phyloP scores from a whole-genome alignment of 2,329 filamentous ascomycete species.

The Plenodomus lindquistii region DNA sequence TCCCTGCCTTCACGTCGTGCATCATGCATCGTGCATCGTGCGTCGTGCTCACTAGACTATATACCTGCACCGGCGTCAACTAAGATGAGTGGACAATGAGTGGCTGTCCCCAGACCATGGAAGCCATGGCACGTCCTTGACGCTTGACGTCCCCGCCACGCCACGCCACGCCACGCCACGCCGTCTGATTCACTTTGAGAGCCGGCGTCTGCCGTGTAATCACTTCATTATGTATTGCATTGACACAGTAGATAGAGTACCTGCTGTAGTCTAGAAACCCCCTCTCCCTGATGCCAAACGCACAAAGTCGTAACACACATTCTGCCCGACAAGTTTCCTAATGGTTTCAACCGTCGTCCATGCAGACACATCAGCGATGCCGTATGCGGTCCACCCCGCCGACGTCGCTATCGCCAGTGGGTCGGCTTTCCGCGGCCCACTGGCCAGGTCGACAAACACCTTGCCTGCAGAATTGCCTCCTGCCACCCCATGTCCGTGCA shows the following conservation, averaged over 20 bases:
- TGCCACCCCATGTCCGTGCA: conserved; percentile 21
- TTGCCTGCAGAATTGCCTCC: conserved; percentile 52
- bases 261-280: conserved; percentile 54
- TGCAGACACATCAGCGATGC: conserved; percentile 76
- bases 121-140: background rate
- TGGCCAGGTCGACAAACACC: conserved; percentile 80
- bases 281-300: conserved; percentile 68
- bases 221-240: background rate
- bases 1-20: no score
- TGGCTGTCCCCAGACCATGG: conserved; percentile 1
- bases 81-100: background rate
- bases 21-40: no score
- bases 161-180: no score
- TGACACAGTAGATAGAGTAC: no score
- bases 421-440: conserved; percentile 67
- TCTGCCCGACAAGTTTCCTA: conserved; percentile 78
- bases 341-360: conserved; percentile 85
- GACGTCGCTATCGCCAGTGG: conserved; percentile 71
- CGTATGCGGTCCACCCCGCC: conserved; percentile 79
- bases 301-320: conserved; percentile 87
- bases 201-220: background rate
- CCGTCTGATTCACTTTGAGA: background rate
- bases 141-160: no score
- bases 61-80: no score
- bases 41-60: background rate